These are phyloP conservation scores for Coemansia sp. DNA, from an alignment of 192 early-diverging fungal genomes.

Conservation along the genomic window DNA sequence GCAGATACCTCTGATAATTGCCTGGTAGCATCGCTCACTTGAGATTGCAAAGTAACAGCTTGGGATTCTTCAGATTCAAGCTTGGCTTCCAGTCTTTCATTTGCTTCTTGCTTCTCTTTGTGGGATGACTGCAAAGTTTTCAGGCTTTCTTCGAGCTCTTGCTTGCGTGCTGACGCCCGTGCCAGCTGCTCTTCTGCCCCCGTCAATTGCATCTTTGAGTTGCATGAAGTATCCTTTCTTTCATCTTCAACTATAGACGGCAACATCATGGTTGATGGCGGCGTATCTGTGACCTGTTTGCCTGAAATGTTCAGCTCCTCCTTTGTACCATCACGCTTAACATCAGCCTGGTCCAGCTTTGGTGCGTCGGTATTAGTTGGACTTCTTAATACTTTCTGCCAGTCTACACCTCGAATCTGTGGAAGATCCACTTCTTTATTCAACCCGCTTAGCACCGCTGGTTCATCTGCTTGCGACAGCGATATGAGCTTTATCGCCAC, in stretches of 20 bases:
- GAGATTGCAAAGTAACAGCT: slow-evolving; percentile 18
- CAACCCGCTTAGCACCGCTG: slow-evolving; percentile 51
- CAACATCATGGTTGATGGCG: slow-evolving; percentile 44
- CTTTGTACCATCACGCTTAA: slow-evolving; percentile 67
- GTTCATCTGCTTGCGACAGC: slow-evolving; percentile 71
- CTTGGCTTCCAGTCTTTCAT: slow-evolving; percentile 43
- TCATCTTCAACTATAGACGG: slow-evolving; percentile 36
- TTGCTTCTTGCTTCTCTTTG: slow-evolving; percentile 41
- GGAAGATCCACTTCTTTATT: slow-evolving; percentile 55
- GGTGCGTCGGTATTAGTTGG: slow-evolving; percentile 6
- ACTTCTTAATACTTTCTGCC: slow-evolving; percentile 6
- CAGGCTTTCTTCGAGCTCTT: slow-evolving; percentile 42
- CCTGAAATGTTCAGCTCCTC: slow-evolving; percentile 65
- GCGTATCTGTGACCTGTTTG: slow-evolving; percentile 48
- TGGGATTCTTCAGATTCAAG: slow-evolving; percentile 31
- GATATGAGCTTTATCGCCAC: slow-evolving; percentile 87
- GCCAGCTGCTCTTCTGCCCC: slow-evolving; percentile 23
- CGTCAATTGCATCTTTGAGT: slow-evolving; percentile 33
- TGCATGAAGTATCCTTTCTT: slow-evolving; percentile 31
- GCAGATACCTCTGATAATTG: slow-evolving; percentile 29
- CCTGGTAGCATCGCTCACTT: slow-evolving; percentile 33
- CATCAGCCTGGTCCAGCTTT: slow-evolving; percentile 24
- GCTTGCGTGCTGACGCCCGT: slow-evolving; percentile 28
- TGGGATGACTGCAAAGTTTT: slow-evolving; percentile 40
- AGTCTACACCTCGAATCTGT: slow-evolving; percentile 57